A percentile compares a stretch with the other conserved stretches of the same genome.
Evolutionary conservation across 2,329 filamentous ascomycete genomes (phyloP).

Genomic region (Ramichloridium luteum): DNA sequence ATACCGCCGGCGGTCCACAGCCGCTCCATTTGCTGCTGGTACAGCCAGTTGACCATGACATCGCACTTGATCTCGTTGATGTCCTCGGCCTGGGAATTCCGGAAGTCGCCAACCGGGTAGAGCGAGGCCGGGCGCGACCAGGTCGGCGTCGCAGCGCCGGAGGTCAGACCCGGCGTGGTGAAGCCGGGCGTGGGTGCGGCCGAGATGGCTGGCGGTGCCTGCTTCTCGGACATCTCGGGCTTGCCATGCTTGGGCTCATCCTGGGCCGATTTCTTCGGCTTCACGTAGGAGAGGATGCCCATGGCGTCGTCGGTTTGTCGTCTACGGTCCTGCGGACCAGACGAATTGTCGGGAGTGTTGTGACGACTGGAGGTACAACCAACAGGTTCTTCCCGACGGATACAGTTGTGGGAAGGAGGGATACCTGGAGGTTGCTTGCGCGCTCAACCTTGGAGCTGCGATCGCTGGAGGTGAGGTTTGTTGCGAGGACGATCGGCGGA

Average conservation of each 20-base stretch:
- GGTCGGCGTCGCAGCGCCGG: constrained; percentile 3
- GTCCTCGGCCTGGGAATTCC: constrained; percentile 31
- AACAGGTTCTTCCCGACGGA: too few species aligned
- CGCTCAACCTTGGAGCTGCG: too few species aligned
- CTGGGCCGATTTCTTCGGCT: constrained; percentile 12
- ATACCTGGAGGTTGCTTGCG: too few species aligned
- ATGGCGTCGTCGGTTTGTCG: constrained; percentile 6
- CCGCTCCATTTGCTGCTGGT: constrained; percentile 47
- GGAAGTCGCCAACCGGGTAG: constrained; percentile 24
- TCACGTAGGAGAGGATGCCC: constrained; percentile 17
- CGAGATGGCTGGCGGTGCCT: constrained; percentile 5
- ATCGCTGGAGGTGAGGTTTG: too few species aligned
- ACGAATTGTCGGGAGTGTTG: too few species aligned
- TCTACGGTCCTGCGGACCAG: too few species aligned
- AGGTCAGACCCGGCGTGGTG: constrained; percentile 13
- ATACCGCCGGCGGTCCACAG: constrained; percentile 37
- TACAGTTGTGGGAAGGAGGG: too few species aligned
- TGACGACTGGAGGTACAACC: too few species aligned
- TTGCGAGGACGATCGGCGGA: too few species aligned
- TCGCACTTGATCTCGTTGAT: constrained; percentile 45
- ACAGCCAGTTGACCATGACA: constrained; percentile 52
- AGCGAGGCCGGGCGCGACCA: constrained; percentile 26
- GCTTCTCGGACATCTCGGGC: constrained; percentile 10
- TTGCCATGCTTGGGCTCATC: constrained; percentile 8
- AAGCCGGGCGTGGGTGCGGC: constrained; percentile 13